Percentiles rank a stretch among this genome's conserved stretches.
Conservation (phyloP, 768 basidiomycete genomes). For the Calocera cornea region DNA sequence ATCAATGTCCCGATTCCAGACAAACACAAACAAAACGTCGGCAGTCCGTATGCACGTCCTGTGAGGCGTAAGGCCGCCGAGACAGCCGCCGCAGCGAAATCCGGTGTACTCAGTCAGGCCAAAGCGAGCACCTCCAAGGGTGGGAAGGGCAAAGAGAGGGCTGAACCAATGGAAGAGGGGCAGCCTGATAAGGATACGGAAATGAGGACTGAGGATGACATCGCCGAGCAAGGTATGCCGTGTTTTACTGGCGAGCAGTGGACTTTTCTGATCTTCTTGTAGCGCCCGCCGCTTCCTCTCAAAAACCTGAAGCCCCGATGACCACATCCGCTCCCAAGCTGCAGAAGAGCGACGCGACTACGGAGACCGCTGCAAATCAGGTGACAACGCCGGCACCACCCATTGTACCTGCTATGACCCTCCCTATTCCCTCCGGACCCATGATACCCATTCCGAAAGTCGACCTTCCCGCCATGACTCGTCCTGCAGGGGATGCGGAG, state of each 20-base stretch:
- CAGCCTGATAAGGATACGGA: background rate
- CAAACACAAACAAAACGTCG: background rate
- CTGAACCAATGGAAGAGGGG: background rate
- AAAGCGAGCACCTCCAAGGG: background rate
- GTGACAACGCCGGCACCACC: background rate
- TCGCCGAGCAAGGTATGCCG: background rate
- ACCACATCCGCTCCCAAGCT: background rate
- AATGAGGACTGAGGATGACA: background rate
- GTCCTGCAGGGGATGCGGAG: background rate
- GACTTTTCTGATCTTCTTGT: background rate
- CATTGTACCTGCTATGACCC: background rate
- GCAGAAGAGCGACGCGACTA: background rate
- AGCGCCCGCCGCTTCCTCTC: background rate
- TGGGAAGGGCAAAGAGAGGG: background rate
- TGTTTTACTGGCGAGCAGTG: background rate
- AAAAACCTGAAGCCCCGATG: background rate
- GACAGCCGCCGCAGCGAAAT: background rate
- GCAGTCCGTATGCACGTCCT: background rate
- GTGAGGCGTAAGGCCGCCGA: background rate
- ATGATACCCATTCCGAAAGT: constrained; percentile 1
- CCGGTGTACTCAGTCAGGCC: background rate
- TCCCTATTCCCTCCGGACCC: background rate
- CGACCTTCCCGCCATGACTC: background rate
- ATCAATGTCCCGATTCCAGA: background rate
- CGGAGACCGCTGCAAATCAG: background rate